These are phyloP conservation scores for Pseudomassariella vexata DNA, from an alignment of 2,329 filamentous ascomycete genomes.

Conservation along the genomic window DNA sequence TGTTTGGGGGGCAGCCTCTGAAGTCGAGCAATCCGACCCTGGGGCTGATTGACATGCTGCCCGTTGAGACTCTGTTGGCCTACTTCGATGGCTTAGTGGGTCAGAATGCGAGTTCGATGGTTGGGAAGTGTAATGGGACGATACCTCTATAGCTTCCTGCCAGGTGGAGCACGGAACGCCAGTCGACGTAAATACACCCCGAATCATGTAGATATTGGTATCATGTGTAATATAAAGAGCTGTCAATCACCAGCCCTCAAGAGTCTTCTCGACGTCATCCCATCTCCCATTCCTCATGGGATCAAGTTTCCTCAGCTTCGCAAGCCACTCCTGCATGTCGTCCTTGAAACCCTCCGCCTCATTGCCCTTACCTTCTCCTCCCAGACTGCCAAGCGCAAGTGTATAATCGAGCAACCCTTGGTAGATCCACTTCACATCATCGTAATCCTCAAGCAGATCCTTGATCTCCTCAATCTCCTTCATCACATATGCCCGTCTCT, in stretches of 20 bases:
- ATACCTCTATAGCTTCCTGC: conserved; percentile 12
- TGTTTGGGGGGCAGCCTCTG: conserved; percentile 65
- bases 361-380: conserved; percentile 41
- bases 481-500: conserved; percentile 61
- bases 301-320: conserved; percentile 63
- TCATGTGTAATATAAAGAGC: no score
- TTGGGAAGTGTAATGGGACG: conserved; percentile 24
- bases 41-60: conserved; percentile 67
- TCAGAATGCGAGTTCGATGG: conserved; percentile 34
- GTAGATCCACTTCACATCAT: conserved; percentile 69
- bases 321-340: conserved; percentile 54
- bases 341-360: conserved; percentile 30
- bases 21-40: conserved; percentile 62
- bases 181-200: no score
- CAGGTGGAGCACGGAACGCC: no score
- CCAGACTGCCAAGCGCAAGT: conserved; percentile 50
- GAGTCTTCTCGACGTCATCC: conserved; percentile 55
- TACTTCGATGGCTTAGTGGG: conserved; percentile 73
- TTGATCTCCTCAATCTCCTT: conserved; percentile 70
- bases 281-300: conserved; percentile 70
- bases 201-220: no score
- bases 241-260: no score
- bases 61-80: conserved; percentile 54
- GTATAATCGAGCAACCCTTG: conserved; percentile 77
- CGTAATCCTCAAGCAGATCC: conserved; percentile 56